These are phyloP conservation scores for Phialophora expanda DNA, from an alignment of 2,329 filamentous ascomycete genomes.

Conservation along the genomic window DNA sequence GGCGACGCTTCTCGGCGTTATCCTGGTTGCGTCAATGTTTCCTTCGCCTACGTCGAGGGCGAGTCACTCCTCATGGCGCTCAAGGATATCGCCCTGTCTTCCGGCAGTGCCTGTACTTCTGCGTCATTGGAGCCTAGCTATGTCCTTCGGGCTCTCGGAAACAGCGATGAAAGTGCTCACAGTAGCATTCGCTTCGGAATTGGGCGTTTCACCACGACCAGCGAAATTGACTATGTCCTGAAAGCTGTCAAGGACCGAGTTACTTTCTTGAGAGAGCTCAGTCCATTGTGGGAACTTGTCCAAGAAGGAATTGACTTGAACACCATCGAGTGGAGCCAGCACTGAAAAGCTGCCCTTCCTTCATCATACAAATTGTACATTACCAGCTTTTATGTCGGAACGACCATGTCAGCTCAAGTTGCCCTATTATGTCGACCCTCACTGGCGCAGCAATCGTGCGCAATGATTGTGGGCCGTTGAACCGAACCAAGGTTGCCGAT, in stretches of 20 bases:
- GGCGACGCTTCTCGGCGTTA: constrained; percentile 84
- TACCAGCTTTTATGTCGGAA: constrained; percentile 12
- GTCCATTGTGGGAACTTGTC: constrained; percentile 95
- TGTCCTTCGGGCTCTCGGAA: constrained; percentile 89
- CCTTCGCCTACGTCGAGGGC: constrained; percentile 97
- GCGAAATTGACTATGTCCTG: constrained; percentile 95
- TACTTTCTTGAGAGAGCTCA: constrained; percentile 89
- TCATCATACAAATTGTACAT: constrained; percentile 22
- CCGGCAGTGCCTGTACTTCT: constrained; percentile 94
- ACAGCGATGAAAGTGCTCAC: constrained; percentile 95
- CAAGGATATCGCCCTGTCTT: constrained; percentile 96
- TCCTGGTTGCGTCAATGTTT: constrained; percentile 96
- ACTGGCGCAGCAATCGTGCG: neutral
- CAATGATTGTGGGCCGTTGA: neutral
- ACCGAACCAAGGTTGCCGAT: neutral
- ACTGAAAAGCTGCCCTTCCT: constrained; percentile 59
- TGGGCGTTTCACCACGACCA: constrained; percentile 92
- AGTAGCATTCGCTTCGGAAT: constrained; percentile 98
- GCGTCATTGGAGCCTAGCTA: constrained; percentile 96
- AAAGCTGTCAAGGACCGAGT: constrained; percentile 92
- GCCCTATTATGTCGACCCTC: neutral
- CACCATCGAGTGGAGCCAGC: constrained; percentile 98
- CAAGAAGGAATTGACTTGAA: constrained; percentile 95
- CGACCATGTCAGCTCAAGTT: neutral
- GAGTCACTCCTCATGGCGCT: constrained; percentile 97